Evolutionary conservation across 768 basidiomycete species (phyloP), one percentile per base, ranked within the genome.

Genomic region (Zangia roseola): DNA sequence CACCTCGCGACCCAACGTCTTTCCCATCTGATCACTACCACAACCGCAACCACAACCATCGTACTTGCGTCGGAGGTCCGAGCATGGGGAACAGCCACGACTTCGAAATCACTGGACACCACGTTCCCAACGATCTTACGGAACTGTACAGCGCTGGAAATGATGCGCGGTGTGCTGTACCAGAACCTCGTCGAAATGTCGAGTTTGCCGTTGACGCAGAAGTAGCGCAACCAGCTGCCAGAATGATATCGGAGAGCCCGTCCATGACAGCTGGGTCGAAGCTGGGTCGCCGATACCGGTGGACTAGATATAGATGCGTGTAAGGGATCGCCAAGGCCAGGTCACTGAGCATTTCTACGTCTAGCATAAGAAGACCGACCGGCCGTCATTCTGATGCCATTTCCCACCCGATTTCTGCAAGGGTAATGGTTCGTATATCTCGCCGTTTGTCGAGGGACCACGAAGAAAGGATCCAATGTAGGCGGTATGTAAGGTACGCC

Each of bases 1-100:
- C n/a, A n/a, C n/a, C n/a, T n/a, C 13, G 3, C 14, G 5, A 4
- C 20, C 8, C 20, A 16, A 6, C n/a, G n/a, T n/a, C n/a, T n/a
- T 7, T n/a, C n/a, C n/a, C 10, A 3, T 50, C 43, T 45, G 14
- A 19, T 42, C 54, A 12, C 43, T n/a, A n/a, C n/a, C n/a, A n/a
- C n/a, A n/a, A n/a, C 43, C 34, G 17, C n/a, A n/a, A n/a, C n/a
- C n/a, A n/a, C 42, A 30, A 56, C 55, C 55, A 56, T 56, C 31
- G 39, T 52, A 13, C n/a, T 30, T 21, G 41, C 45, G 9, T 51
- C 55, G 8, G 48, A 56, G 2, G 1, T 7, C 31, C 38, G 10
- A 4, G 5, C 10, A 16, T 54, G 39, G 1, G 7, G 16, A 38
- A 47, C 25, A 14, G 35, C 40, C 3, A 42, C 5, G 2, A 56